A percentile compares a stretch with the other conserved stretches of the same genome.
phyloP scores from a whole-genome alignment of 2,329 filamentous ascomycete species.

The Purpureocillium lavendulum region DNA sequence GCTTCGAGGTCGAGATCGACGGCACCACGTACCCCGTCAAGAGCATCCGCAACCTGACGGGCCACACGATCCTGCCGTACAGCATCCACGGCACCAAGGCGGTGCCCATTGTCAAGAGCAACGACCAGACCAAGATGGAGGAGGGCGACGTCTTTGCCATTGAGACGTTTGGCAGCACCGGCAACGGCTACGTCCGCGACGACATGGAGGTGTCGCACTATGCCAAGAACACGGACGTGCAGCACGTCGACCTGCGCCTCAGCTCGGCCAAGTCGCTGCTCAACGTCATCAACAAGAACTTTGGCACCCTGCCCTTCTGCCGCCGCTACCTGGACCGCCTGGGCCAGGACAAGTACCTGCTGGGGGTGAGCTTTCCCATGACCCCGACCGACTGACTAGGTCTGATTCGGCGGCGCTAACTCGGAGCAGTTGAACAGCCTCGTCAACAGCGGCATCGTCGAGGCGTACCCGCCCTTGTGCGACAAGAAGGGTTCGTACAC shows the following conservation, averaged over 20 bases:
- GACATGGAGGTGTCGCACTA: conserved; percentile 91
- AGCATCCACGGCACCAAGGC: conserved; percentile 89
- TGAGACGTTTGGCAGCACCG: conserved; percentile 91
- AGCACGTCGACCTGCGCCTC: conserved; percentile 67
- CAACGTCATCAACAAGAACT: conserved; percentile 91
- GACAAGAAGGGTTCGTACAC: conserved; percentile 94
- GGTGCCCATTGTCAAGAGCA: conserved; percentile 85
- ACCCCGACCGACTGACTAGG: not conserved
- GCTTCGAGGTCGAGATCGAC: conserved; percentile 78
- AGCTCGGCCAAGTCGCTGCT: conserved; percentile 79
- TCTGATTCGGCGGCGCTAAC: not conserved
- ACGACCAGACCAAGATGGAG: conserved; percentile 92
- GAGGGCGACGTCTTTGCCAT: conserved; percentile 94
- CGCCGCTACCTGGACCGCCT: conserved; percentile 83
- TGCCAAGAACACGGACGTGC: conserved; percentile 63
- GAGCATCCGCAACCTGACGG: conserved; percentile 78
- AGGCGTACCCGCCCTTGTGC: conserved; percentile 81
- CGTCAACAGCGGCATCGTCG: conserved; percentile 74
- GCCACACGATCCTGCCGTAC: conserved; percentile 83
- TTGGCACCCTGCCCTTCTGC: conserved; percentile 86
- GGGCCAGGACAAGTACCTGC: conserved; percentile 89
- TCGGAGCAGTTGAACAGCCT: conserved; percentile 67
- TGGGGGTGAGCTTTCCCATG: conserved; percentile 55
- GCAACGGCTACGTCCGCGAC: conserved; percentile 78
- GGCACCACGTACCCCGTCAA: conserved; percentile 74